phyloP scores from a whole-genome alignment of 1,139 yeast genomes.

The Taphrina betulina region DNA sequence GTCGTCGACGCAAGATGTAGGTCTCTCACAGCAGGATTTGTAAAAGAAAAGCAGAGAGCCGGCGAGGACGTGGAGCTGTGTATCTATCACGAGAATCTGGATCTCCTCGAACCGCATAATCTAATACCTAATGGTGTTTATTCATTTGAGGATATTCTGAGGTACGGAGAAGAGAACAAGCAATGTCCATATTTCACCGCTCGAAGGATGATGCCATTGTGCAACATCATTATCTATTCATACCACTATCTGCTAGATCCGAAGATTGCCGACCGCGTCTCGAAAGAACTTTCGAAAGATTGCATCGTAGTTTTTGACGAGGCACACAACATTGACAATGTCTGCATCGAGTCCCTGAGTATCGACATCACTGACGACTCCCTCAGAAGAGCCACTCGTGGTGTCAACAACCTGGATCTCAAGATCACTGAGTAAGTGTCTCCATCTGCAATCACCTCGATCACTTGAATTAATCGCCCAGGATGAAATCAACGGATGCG shows the following conservation, averaged over 20 bases:
- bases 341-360: conserved; percentile 91
- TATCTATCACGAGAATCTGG: conserved; percentile 82
- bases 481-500: conserved; percentile 75
- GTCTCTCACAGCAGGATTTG: conserved; percentile 86
- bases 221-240: conserved; percentile 91
- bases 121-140: conserved; percentile 89
- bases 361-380: conserved; percentile 84
- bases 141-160: conserved; percentile 79
- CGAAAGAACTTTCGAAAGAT: conserved; percentile 86
- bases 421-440: conserved; percentile 60
- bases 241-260: conserved; percentile 96
- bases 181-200: conserved; percentile 97
- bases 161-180: conserved; percentile 71
- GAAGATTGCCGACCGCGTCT: conserved; percentile 92
- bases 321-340: conserved; percentile 95
- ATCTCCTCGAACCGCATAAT: conserved; percentile 82
- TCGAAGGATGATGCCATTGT: conserved; percentile 94
- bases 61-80: conserved; percentile 67
- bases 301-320: conserved; percentile 94
- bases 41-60: conserved; percentile 63
- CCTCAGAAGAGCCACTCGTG: conserved; percentile 71
- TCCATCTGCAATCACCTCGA: background rate
- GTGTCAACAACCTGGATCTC: conserved; percentile 71
- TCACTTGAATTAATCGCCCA: conserved; percentile 4
- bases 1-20: conserved; percentile 96